Evolutionary conservation across 31 red algal species (phyloP).

Genomic region (Asparagopsis taxiformis): DNA sequence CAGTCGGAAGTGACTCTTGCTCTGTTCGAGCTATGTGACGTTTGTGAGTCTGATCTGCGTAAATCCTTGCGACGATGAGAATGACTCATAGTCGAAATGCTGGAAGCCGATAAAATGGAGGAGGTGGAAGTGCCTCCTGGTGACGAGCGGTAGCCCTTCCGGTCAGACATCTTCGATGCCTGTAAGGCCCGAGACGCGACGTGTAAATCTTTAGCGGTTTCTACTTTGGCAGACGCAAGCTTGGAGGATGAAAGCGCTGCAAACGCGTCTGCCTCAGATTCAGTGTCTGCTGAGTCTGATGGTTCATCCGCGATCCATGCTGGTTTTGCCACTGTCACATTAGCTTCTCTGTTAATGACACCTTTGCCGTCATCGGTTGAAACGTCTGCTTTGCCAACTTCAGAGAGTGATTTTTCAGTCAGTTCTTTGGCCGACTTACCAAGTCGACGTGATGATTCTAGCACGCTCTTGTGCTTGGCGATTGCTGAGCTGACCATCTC

Average conservation of each 20-base stretch:
- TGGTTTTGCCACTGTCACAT: not conserved
- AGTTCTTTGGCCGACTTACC: constrained; percentile 20
- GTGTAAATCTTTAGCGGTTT: constrained; percentile 1
- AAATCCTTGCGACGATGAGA: no score
- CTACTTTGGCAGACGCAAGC: not conserved
- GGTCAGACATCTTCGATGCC: not conserved
- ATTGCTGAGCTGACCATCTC: constrained; percentile 11
- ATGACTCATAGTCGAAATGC: no score
- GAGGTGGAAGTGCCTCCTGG: not conserved
- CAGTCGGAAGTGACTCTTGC: not conserved
- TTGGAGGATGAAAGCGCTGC: not conserved
- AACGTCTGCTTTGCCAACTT: constrained; percentile 13
- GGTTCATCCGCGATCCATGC: no score
- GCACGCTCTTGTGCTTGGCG: constrained; percentile 11
- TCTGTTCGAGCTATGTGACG: no score
- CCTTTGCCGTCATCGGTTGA: not conserved
- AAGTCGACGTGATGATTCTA: constrained; percentile 14
- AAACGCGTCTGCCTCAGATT: not conserved
- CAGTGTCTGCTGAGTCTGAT: not conserved
- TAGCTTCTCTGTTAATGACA: not conserved
- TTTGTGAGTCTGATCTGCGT: not conserved
- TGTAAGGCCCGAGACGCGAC: not conserved
- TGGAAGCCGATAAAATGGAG: not conserved
- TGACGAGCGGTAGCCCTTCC: not conserved
- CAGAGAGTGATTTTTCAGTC: constrained; percentile 15